phyloP scores from a whole-genome alignment of 306 rosid species.

The Fagus sylvatica region DNA sequence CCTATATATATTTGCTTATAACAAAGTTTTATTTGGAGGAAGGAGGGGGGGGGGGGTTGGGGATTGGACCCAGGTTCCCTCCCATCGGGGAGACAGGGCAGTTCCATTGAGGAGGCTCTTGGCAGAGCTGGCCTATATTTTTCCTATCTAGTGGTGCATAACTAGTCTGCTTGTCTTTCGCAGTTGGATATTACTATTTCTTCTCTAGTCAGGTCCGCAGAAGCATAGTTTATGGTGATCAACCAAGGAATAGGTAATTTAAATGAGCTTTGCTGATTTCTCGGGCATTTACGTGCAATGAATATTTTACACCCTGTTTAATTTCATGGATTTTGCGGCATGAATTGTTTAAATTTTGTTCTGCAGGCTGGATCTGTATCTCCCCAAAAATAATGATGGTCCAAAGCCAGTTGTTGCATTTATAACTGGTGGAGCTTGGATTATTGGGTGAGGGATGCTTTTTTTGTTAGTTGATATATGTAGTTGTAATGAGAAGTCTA shows the following conservation, averaged over 20 bases:
- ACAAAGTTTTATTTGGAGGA: no score
- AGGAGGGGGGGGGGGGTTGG: no score
- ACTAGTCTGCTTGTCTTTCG: slow-evolving; percentile 37
- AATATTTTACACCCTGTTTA: neutral
- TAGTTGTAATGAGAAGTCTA: neutral
- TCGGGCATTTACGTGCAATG: slow-evolving; percentile 5
- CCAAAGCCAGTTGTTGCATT: slow-evolving; percentile 90
- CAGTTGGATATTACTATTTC: slow-evolving; percentile 82
- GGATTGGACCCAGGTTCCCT: no score
- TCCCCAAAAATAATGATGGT: slow-evolving; percentile 59
- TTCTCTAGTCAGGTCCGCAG: slow-evolving; percentile 74
- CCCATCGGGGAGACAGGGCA: no score
- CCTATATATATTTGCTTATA: neutral
- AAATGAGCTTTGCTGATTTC: neutral
- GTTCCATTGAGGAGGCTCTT: no score
- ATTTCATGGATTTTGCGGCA: slow-evolving; percentile 24
- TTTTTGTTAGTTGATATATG: slow-evolving; percentile 14
- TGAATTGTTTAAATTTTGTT: slow-evolving; percentile 27
- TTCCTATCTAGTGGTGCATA: slow-evolving; percentile 21
- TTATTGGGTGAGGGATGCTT: slow-evolving; percentile 72
- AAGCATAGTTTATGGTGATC: slow-evolving; percentile 83
- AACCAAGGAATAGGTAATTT: slow-evolving; percentile 80
- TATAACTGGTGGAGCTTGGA: slow-evolving; percentile 98
- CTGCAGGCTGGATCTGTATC: slow-evolving; percentile 81
- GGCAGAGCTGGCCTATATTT: neutral